Conservation (phyloP, 176 grass and related monocot genomes). For the Oryza australiensis region DNA sequence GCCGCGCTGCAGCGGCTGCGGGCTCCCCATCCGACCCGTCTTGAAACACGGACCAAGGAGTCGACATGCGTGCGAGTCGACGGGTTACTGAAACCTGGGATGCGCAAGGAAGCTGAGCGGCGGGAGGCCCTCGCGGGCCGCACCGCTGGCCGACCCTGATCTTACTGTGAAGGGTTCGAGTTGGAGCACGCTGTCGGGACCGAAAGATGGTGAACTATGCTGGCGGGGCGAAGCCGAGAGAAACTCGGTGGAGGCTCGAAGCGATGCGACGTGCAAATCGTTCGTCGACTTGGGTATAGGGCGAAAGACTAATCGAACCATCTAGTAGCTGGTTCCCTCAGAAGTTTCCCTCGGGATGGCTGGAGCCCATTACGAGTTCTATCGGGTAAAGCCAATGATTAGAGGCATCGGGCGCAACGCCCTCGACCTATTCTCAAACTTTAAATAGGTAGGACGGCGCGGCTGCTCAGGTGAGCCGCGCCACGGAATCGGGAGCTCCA, state of each 20-base stretch:
- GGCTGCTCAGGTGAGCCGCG: conserved; percentile 6
- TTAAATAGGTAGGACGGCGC: neutral
- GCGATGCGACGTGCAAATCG: too few species aligned
- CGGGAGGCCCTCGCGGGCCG: conserved; percentile 14
- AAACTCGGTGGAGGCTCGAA: too few species aligned
- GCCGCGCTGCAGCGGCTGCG: too few species aligned
- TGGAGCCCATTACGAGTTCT: conserved; percentile 11
- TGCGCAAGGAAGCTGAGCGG: too few species aligned
- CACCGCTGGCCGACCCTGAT: conserved; percentile 60
- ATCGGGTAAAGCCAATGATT: neutral
- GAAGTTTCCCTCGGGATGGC: conserved; percentile 56
- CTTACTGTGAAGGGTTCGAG: too few species aligned
- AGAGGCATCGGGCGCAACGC: neutral
- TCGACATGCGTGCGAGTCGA: too few species aligned
- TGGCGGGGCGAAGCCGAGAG: too few species aligned
- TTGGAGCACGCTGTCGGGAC: too few species aligned
- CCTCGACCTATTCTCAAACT: conserved; percentile 1
- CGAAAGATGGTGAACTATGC: too few species aligned
- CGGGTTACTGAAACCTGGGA: too few species aligned
- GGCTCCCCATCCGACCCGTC: conserved; percentile 65
- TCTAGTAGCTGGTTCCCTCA: conserved; percentile 67
- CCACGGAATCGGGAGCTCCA: conserved; percentile 42
- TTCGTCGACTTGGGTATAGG: too few species aligned
- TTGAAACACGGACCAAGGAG: conserved; percentile 87
- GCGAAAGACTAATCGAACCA: conserved; percentile 75